Conservation (phyloP, 305 asterid genomes). For the Euphrasia arctica region DNA sequence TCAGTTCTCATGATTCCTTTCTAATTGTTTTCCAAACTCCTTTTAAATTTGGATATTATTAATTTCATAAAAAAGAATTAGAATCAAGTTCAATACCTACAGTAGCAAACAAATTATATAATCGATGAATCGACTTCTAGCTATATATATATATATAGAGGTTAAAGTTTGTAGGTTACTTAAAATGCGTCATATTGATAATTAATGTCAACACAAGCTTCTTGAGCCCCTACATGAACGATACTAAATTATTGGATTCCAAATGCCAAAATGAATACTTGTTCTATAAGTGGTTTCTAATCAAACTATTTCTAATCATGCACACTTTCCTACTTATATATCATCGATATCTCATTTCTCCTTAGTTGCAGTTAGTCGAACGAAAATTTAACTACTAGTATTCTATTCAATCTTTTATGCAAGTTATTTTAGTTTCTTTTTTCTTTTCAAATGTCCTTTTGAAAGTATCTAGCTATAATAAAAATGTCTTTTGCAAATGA, state of each 20-base stretch:
- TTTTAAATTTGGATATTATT: not conserved
- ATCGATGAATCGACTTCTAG: too few species aligned
- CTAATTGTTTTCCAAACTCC: not conserved
- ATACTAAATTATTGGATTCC: conserved; percentile 23
- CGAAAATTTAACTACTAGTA: too few species aligned
- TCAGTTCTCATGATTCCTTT: not conserved
- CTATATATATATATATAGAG: too few species aligned
- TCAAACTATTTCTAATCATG: conserved; percentile 20
- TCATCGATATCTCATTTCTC: too few species aligned
- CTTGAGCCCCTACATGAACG: conserved; percentile 43
- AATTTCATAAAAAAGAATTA: not conserved
- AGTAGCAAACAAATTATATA: too few species aligned
- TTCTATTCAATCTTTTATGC: too few species aligned
- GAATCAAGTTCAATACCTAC: not conserved
- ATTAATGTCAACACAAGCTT: conserved; percentile 41
- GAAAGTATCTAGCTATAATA: too few species aligned
- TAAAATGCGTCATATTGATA: conserved; percentile 15
- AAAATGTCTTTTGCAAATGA: too few species aligned
- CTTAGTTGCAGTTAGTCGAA: too few species aligned
- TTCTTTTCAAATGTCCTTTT: too few species aligned
- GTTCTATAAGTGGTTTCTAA: conserved; percentile 34
- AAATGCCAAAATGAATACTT: conserved; percentile 25
- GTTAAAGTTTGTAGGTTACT: conserved; percentile 25
- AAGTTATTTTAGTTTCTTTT: too few species aligned
- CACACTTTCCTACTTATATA: not conserved